Percentiles rank a stretch among this genome's conserved stretches.
Conservation (phyloP, 805 yeast genomes). For the Candida krabiensis region DNA sequence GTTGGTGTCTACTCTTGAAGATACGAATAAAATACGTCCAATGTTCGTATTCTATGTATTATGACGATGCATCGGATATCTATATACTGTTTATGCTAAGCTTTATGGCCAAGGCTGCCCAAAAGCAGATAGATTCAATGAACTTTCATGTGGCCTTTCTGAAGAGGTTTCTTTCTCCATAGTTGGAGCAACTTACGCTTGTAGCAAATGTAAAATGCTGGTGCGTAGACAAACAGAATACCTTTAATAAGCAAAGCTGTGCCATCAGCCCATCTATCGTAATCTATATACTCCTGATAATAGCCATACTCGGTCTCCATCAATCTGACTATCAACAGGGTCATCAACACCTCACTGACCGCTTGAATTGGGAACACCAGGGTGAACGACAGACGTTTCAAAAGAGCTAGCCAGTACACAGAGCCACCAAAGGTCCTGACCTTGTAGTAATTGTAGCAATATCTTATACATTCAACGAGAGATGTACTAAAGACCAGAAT, state of each 20-base stretch:
- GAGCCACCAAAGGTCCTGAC: conserved; percentile 25
- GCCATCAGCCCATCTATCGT: conserved; percentile 14
- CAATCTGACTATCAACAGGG: conserved; percentile 22
- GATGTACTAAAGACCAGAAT: conserved; percentile 22
- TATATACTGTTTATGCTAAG: no score
- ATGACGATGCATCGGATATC: neutral
- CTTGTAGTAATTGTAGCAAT: conserved; percentile 28
- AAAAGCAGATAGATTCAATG: neutral
- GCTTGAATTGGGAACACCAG: conserved; percentile 23
- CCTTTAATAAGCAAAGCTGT: conserved; percentile 10
- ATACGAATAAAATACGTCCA: neutral
- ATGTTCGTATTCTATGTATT: neutral
- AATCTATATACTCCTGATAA: conserved; percentile 15
- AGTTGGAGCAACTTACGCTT: conserved; percentile 17
- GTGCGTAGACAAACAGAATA: conserved; percentile 19
- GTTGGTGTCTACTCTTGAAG: conserved; percentile 33
- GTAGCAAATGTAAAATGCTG: conserved; percentile 24
- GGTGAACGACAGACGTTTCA: conserved; percentile 16
- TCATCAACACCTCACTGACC: conserved; percentile 20
- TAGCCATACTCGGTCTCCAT: conserved; percentile 19
- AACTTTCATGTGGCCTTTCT: conserved; percentile 1
- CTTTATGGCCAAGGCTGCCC: neutral
- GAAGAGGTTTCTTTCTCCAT: conserved; percentile 8
- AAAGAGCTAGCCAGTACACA: conserved; percentile 15
- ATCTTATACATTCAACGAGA: conserved; percentile 24